Base-by-base conservation (phyloP, 176 grass and related monocot genomes). In the bread wheat (Triticum aestivum) region DNA sequence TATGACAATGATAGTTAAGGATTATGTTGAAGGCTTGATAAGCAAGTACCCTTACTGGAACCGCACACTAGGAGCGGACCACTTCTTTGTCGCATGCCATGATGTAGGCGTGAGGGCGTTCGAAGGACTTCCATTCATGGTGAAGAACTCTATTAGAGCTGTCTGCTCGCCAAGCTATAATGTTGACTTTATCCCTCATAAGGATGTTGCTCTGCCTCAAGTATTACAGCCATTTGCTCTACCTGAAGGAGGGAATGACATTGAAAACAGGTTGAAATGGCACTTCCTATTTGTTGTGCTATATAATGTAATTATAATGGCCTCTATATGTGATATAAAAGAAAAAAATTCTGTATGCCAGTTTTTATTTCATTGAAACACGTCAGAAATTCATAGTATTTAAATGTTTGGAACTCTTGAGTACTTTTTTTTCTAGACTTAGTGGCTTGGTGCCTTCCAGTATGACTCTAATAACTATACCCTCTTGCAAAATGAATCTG, bases 21-120 rank as follows among this genome's bases (percentile, higher is more conserved):
- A 99, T 62, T 96, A 99, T 73, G 90, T 94, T 38, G 87, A 90
- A 82, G 88, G 87, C 30, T 91, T 99, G 84, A 94, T 99, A 88
- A 90, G 74, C 42, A 99, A 96, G 90, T 94, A 99, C 65, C 94
- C 94, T 63, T 99, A 94, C 87, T 99, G 94, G 97, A 99, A 99
- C 85, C 89, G 90, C 68, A 99, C 97, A 75, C 65, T 92, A 21
- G 97, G 97, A n/a, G 90, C 94, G 10, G 90, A 96, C 23, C 97
- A 99, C 70, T 92, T 99, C 66, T 92, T 99, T 88, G 90, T 99
- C 27, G 94, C 97, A 42, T 99, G 97, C 80, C 97, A 99, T 77
- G 97, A 99, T 78, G 97, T 99, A 12, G 97, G 97, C 49, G 97
- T 99, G 73, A 92, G 97, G 76, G 94, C 97, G 47, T 99, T 99